phyloP scores from a whole-genome alignment of 2,329 filamentous ascomycete genomes.

The Orbilia javanica region DNA sequence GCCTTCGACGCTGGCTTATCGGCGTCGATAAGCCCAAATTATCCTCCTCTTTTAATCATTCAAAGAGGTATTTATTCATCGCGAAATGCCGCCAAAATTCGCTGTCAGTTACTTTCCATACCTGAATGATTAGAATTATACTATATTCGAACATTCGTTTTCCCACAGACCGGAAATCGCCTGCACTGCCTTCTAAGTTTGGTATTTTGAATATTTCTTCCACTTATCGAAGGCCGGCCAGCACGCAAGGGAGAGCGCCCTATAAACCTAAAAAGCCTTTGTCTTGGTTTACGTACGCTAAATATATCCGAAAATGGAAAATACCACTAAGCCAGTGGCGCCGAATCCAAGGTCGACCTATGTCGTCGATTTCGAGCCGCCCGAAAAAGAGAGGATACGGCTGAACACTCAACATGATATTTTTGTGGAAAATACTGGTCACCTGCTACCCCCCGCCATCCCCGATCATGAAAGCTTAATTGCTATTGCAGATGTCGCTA shows the following conservation, averaged over 20 bases:
- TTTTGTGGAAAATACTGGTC: conserved; percentile 30
- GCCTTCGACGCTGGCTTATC: neutral
- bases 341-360: conserved; percentile 31
- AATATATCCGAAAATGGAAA: neutral
- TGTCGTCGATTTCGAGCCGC: conserved; percentile 45
- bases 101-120: too few species aligned
- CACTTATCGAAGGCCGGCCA: neutral
- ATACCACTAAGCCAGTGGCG: conserved; percentile 2
- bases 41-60: too few species aligned
- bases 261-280: neutral
- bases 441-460: conserved; percentile 29
- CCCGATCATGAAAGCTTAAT: conserved; percentile 17
- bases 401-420: conserved; percentile 28
- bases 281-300: neutral
- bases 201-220: too few species aligned
- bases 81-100: too few species aligned
- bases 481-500: conserved; percentile 37
- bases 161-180: too few species aligned
- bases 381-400: conserved; percentile 35
- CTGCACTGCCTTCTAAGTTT: too few species aligned
- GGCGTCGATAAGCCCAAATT: neutral
- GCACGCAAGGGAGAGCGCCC: neutral
- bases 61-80: too few species aligned
- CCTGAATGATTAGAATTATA: too few species aligned
- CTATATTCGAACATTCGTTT: too few species aligned